Base-by-base conservation (phyloP, 305 asterid species). In the Euphrasia arctica region DNA sequence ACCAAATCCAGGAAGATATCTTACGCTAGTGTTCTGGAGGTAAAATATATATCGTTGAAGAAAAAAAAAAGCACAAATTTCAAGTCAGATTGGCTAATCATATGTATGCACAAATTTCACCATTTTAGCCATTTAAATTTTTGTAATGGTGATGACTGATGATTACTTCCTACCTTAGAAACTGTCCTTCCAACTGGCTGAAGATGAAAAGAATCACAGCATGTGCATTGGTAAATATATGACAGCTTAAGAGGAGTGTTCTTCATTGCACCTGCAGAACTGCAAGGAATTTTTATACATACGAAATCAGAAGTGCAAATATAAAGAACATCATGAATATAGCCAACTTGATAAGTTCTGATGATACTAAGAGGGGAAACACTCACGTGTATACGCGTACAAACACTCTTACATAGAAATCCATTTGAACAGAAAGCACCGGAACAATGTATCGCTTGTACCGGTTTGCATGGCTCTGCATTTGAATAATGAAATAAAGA, bases 381-480 rank as follows among this genome's bases (percentile, higher is more conserved):
- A 79, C 97, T 81, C 75, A 93, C 97, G 90, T 87, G 64, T 82
- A 93, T 39, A 90, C 68, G 64, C 97, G 95, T 47, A 93, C 99
- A 72, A 93, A 93, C 66, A 93, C 99, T 31, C 99, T 92, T 22
- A 93, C 90, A 65, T 93, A 93, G 82, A 93, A 93, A 76, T 93
- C 96, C 91, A 93, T 93, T 74, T 93, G 90, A 72, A 93, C 95
- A 32, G 98, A 87, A 70, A 93, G 78, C 73, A 90, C 86, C 4
- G 98, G 98, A 74, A 87, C 94, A 73, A 90, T 90, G 75, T 86
- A 93, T 51, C 97, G 77, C 80, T 88, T 93, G 77, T 93, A 85
- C 28, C 98, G 90, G 83, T 92, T 92, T 64, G 98, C 98, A 80
- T 92, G 98, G 82, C 95, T 82, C 98, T 92, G 92, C 84, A 77